A percentile compares a stretch with the other conserved stretches of the same genome.
These are phyloP conservation scores for Suillus ampliporus DNA, from an alignment of 768 basidiomycete genomes.

Conservation along the genomic window DNA sequence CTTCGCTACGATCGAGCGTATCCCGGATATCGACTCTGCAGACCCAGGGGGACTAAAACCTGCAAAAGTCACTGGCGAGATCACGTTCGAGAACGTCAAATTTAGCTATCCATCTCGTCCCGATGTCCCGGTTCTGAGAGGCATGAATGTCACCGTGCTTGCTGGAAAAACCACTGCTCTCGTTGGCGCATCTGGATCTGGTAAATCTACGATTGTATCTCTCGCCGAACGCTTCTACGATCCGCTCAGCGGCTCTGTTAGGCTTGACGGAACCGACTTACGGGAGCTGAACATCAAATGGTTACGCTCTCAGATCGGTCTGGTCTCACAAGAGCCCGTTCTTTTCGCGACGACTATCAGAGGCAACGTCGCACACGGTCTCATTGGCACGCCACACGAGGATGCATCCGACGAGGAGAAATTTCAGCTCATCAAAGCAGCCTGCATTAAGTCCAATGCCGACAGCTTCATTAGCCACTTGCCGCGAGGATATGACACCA, in stretches of 20 bases:
- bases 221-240: constrained; percentile 62
- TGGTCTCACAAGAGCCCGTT: constrained; percentile 57
- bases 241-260: constrained; percentile 47
- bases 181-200: constrained; percentile 47
- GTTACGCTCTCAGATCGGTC: constrained; percentile 55
- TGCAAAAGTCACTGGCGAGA: constrained; percentile 48
- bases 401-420: constrained; percentile 47
- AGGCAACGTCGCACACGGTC: constrained; percentile 51
- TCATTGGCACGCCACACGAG: constrained; percentile 52
- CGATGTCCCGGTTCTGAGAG: constrained; percentile 56
- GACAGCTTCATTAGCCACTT: constrained; percentile 54
- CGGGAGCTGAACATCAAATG: constrained; percentile 52
- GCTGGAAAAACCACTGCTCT: constrained; percentile 48
- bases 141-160: constrained; percentile 44
- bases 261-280: constrained; percentile 52
- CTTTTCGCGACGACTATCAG: constrained; percentile 54
- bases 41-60: constrained; percentile 49
- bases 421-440: constrained; percentile 49
- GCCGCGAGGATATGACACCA: constrained; percentile 55
- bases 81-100: constrained; percentile 52
- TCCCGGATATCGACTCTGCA: constrained; percentile 59
- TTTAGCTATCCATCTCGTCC: constrained; percentile 59
- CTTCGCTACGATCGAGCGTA: constrained; percentile 58
- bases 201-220: constrained; percentile 47
- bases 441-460: constrained; percentile 56